Evolutionary conservation across 2,329 filamentous ascomycete species (phyloP).

Genomic region (Trichoderma gracile): DNA sequence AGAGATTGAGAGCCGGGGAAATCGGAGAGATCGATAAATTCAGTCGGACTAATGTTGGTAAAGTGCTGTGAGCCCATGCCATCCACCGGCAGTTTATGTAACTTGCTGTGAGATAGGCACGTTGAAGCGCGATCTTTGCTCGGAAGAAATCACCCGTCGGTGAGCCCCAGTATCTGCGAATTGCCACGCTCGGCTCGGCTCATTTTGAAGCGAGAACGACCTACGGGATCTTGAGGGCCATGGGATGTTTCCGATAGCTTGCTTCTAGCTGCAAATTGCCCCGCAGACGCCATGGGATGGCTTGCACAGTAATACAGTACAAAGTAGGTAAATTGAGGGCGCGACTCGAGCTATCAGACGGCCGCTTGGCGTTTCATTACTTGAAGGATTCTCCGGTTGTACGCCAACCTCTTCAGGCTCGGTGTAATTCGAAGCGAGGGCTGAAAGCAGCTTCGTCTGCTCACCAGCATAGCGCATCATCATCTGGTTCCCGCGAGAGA

Average conservation of each 20-base stretch:
- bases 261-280: background rate
- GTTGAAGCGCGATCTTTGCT: background rate
- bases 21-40: no score
- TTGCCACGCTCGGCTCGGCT: constrained; percentile 11
- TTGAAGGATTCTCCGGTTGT: background rate
- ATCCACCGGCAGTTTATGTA: background rate
- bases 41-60: background rate
- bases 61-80: background rate
- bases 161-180: background rate
- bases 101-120: background rate
- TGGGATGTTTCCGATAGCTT: background rate
- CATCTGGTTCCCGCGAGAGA: background rate
- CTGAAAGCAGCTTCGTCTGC: background rate
- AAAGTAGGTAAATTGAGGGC: background rate
- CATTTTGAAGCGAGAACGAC: constrained; percentile 5
- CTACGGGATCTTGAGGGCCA: background rate
- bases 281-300: background rate
- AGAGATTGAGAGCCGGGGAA: background rate
- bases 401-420: background rate
- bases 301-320: no score
- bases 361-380: background rate
- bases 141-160: constrained; percentile 1
- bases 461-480: background rate
- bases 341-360: background rate
- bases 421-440: constrained; percentile 10